Conservation (phyloP, 2,329 filamentous ascomycete genomes). For the Canariomyces notabilis region DNA sequence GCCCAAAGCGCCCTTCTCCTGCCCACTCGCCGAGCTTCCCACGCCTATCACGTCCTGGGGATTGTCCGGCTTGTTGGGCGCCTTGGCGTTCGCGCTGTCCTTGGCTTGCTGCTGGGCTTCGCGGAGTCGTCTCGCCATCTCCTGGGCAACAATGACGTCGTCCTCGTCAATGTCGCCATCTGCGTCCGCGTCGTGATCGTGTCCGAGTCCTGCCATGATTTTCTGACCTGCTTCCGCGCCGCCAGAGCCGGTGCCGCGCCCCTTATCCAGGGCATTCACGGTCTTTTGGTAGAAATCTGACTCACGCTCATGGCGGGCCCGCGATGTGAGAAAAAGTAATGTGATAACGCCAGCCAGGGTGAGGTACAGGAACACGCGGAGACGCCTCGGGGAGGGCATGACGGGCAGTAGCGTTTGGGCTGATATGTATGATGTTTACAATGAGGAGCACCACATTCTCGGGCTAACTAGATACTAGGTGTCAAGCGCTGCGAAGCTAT, state of each 20-base stretch:
- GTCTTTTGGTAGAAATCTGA: constrained; percentile 59
- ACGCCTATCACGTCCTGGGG: constrained; percentile 55
- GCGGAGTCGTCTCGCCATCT: constrained; percentile 58
- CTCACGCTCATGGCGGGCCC: constrained; percentile 46
- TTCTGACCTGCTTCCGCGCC: constrained; percentile 23
- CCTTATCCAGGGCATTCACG: constrained; percentile 47
- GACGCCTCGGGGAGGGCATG: constrained; percentile 25
- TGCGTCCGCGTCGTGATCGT: constrained; percentile 41
- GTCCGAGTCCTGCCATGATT: constrained; percentile 33
- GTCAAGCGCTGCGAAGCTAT: no score
- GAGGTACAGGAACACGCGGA: constrained; percentile 50
- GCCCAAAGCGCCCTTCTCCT: constrained; percentile 37
- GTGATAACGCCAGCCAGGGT: constrained; percentile 61
- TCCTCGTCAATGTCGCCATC: constrained; percentile 55
- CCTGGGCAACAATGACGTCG: constrained; percentile 47
- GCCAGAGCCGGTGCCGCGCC: constrained; percentile 21
- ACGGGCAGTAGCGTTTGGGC: constrained; percentile 1
- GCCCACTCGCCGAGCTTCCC: constrained; percentile 52
- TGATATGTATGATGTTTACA: neutral
- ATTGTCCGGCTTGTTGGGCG: constrained; percentile 53
- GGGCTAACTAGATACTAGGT: no score
- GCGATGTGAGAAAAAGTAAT: constrained; percentile 68
- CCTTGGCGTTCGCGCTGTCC: constrained; percentile 63
- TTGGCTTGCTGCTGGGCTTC: constrained; percentile 66
- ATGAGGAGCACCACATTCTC: neutral